These are phyloP conservation scores for Mangifera indica DNA, from an alignment of 345 rosid genomes.

Conservation along the genomic window DNA sequence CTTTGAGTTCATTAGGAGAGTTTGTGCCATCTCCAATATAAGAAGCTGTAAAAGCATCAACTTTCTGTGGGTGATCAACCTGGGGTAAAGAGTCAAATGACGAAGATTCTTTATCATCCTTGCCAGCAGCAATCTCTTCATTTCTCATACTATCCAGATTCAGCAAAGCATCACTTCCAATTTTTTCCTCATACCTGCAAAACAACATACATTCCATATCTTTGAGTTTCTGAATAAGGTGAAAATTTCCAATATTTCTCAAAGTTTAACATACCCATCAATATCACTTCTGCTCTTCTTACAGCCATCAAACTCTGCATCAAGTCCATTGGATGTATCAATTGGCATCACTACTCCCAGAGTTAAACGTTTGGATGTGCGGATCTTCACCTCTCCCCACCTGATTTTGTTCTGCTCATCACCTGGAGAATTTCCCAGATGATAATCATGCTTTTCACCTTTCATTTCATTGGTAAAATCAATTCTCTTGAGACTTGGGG, in stretches of 20 bases:
- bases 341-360: slow-evolving; percentile 28
- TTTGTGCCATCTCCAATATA: slow-evolving; percentile 22
- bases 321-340: slow-evolving; percentile 25
- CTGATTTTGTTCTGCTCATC: slow-evolving; percentile 39
- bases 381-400: slow-evolving; percentile 55
- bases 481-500: slow-evolving; percentile 29
- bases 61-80: slow-evolving; percentile 14
- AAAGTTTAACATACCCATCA: slow-evolving; percentile 45
- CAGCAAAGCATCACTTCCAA: slow-evolving; percentile 29
- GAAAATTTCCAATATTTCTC: slow-evolving; percentile 17
- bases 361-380: slow-evolving; percentile 37
- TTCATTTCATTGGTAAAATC: slow-evolving; percentile 34
- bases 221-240: slow-evolving; percentile 8
- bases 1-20: slow-evolving; percentile 38
- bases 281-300: slow-evolving; percentile 26
- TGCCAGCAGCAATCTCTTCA: slow-evolving; percentile 20
- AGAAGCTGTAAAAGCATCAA: slow-evolving; percentile 19
- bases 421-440: slow-evolving; percentile 39
- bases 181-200: slow-evolving; percentile 49
- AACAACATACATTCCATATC: slow-evolving; percentile 26
- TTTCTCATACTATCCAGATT: slow-evolving; percentile 22
- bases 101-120: slow-evolving; percentile 26
- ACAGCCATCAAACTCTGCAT: slow-evolving; percentile 28
- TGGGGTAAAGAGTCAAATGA: slow-evolving; percentile 14
- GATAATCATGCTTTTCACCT: slow-evolving; percentile 25